phyloP scores from a whole-genome alignment of 139 green algal species.

The Chlorella sp. region DNA sequence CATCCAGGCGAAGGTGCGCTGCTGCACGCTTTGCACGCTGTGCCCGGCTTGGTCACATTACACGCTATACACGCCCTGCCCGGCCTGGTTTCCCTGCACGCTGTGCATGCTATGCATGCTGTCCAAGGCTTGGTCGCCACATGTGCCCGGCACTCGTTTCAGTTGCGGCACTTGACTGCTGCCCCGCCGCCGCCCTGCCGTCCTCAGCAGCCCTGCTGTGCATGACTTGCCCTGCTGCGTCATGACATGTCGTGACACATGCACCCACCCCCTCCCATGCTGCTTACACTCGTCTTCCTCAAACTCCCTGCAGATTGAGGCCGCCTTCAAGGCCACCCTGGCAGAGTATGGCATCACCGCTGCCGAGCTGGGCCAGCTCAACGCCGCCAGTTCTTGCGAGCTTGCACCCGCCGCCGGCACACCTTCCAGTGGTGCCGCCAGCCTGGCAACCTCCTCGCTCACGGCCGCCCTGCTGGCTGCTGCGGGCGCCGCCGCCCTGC shows the following conservation, averaged over 20 bases:
- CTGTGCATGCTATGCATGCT: neutral
- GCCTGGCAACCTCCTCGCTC: neutral
- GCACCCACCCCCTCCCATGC: too few relatives aligned
- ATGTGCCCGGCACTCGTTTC: too few relatives aligned
- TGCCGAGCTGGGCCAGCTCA: neutral
- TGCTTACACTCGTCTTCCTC: too few relatives aligned
- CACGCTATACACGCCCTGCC: too few relatives aligned
- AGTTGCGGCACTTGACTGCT: neutral
- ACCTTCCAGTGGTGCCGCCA: neutral
- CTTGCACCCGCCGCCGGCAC: neutral
- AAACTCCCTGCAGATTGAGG: neutral
- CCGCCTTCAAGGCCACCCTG: neutral
- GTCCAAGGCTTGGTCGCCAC: neutral
- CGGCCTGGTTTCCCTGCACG: too few relatives aligned
- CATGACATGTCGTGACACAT: too few relatives aligned
- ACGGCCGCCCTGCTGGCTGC: neutral
- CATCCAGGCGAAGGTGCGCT: neutral
- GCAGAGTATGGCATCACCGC: conserved; percentile 14
- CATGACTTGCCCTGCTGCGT: too few relatives aligned
- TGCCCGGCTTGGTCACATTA: too few relatives aligned
- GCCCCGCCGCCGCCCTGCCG: neutral
- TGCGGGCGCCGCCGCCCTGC: neutral
- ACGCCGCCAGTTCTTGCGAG: neutral
- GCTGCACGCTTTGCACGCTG: too few relatives aligned
- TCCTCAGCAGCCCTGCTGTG: too few relatives aligned